phyloP scores from a whole-genome alignment of 1,284 basidiomycete genomes.

The Inonotus hispidus region DNA sequence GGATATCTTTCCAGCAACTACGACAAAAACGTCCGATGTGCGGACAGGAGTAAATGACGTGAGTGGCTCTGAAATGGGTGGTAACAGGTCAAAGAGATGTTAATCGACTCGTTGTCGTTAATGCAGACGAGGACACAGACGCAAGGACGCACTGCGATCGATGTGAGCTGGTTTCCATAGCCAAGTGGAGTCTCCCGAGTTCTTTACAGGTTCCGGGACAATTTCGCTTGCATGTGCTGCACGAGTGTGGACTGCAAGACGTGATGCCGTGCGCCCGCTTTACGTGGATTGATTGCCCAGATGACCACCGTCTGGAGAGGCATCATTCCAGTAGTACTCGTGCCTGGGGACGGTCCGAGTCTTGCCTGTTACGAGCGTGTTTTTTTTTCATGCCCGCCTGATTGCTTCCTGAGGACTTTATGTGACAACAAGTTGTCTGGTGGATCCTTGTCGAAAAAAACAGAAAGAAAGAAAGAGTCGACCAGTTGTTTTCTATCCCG shows the following conservation, averaged over 20 bases:
- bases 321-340: no score
- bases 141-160: background rate
- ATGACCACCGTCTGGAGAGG: no score
- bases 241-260: background rate
- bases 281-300: no score
- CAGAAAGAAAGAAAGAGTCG: background rate
- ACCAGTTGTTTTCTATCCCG: background rate
- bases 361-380: no score
- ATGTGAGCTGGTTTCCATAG: slow-evolving; percentile 2
- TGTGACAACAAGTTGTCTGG: no score
- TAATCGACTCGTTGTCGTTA: background rate
- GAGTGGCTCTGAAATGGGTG: background rate
- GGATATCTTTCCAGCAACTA: background rate
- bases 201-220: background rate
- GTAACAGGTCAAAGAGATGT: background rate
- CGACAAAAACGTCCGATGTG: background rate
- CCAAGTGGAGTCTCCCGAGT: background rate
- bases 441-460: background rate
- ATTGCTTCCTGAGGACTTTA: no score
- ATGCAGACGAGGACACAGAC: background rate
- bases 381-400: no score
- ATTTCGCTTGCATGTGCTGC: background rate
- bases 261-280: no score
- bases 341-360: no score
- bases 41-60: background rate